A percentile compares a stretch with the other conserved stretches of the same genome.
Evolutionary conservation across 2,329 filamentous ascomycete genomes (phyloP).

Genomic region (Aspergillus fijiensis): DNA sequence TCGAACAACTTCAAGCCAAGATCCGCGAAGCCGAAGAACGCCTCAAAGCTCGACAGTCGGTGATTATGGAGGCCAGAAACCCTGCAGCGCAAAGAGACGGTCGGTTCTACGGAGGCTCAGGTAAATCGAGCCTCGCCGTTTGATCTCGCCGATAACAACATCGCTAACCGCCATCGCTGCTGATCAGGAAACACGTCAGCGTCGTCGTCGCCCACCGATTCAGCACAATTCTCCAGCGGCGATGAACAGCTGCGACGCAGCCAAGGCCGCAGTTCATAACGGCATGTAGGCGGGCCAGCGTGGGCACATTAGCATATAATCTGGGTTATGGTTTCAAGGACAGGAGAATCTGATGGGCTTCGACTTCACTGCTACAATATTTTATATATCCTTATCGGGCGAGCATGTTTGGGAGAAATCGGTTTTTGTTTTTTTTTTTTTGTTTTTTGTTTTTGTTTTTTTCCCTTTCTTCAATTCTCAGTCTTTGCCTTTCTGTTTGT

Average conservation of each 20-base stretch:
- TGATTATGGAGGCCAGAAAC: slow-evolving; percentile 15
- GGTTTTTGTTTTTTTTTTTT: slow-evolving; percentile 17
- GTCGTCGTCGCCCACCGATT: slow-evolving; percentile 24
- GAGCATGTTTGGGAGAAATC: slow-evolving; percentile 18
- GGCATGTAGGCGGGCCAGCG: slow-evolving; percentile 5
- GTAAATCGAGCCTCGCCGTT: slow-evolving; percentile 17
- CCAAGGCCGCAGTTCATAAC: slow-evolving; percentile 20
- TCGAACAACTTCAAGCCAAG: slow-evolving; percentile 80
- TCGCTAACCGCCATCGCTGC: slow-evolving; percentile 15
- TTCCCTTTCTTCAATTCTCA: slow-evolving; percentile 10
- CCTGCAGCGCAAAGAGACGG: slow-evolving; percentile 17
- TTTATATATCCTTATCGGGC: slow-evolving; percentile 16
- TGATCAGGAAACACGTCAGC: slow-evolving; percentile 17
- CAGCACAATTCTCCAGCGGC: slow-evolving; percentile 23
- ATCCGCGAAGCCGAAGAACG: slow-evolving; percentile 83
- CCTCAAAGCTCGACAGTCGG: slow-evolving; percentile 51
- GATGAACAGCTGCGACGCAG: slow-evolving; percentile 25
- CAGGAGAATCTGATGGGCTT: slow-evolving; percentile 15
- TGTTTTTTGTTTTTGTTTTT: slow-evolving; percentile 15
- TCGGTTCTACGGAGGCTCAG: slow-evolving; percentile 21
- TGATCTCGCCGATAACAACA: neutral
- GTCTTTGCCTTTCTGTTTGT: slow-evolving; percentile 12
- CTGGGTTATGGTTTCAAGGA: slow-evolving; percentile 17
- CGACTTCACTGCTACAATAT: slow-evolving; percentile 15
- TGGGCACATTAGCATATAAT: slow-evolving; percentile 16